These are phyloP conservation scores for Nannochloropsis salina DNA, from an alignment of 108 stramenopile genomes.

Conservation along the genomic window DNA sequence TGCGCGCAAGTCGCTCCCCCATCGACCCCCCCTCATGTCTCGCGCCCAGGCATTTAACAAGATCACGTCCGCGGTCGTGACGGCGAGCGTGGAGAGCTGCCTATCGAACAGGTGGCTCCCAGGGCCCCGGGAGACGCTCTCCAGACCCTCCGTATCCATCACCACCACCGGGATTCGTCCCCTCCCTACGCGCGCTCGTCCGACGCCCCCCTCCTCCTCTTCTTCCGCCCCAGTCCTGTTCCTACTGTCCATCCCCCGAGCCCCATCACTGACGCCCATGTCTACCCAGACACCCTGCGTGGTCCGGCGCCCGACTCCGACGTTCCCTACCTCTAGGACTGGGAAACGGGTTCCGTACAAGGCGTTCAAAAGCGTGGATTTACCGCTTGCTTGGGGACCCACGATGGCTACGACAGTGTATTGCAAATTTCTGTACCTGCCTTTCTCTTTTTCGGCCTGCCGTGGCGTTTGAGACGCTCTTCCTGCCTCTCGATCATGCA, in stretches of 20 bases:
- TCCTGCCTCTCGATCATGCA: too few species aligned
- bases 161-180: not conserved
- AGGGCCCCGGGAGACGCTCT: not conserved
- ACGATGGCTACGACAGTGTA: conserved; percentile 10
- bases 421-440: not conserved
- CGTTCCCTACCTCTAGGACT: not conserved
- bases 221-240: not conserved
- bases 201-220: not conserved
- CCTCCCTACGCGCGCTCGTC: not conserved
- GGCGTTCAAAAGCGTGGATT: conserved; percentile 13
- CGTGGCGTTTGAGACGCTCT: too few species aligned
- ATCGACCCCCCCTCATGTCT: not conserved
- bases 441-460: not conserved
- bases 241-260: not conserved
- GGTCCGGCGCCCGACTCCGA: not conserved
- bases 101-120: conserved; percentile 6
- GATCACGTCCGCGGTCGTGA: not conserved
- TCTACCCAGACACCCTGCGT: not conserved
- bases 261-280: not conserved
- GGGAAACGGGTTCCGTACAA: not conserved
- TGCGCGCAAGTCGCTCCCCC: not conserved
- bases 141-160: not conserved
- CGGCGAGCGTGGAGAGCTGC: not conserved
- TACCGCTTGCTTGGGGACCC: not conserved
- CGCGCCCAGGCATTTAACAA: not conserved